Evolutionary conservation across 768 basidiomycete species (phyloP), one percentile per base, ranked within the genome.

Genomic region (Leccinum subtestaceum): DNA sequence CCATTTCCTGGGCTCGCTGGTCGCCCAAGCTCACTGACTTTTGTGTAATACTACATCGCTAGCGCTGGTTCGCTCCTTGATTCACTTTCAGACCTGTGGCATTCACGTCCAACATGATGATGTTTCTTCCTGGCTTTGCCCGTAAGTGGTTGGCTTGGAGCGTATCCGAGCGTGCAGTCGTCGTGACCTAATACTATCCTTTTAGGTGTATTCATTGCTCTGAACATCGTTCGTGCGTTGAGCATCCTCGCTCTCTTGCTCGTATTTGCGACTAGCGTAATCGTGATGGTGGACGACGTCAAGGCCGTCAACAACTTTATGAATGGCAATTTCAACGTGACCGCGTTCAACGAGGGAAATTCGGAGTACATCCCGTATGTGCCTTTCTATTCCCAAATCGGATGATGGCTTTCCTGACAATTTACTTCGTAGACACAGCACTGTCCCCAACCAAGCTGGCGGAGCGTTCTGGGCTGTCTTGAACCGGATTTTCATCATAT

Each of bases 361-460:
- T 88, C 88, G 65, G 89, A 93, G 62, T 95, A 95, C 71, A 87
- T 93, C 67, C 85, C 87, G 85, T 92, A 70, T 23, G 23, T 60
- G 84, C n/a, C 8, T 29, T n/a, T 11, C 4, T 0, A 51, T 13
- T 48, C 13, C 10, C 59, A 17, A 54, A 23, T 23, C 32, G 46
- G 12, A 46, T 40, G 46, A 17, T 5, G 40, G 10, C 7, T 25
- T 34, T 52, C 53, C 48, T 64, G 48, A 52, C 34, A 45, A 36
- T 0, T 10, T 4, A n/a, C 46, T 32, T 56, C 21, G n/a, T 32
- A 84, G 80, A 66, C 83, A 87, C 55, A 90, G 87, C 73, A 92
- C 93, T 0, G 91, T 97, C n/a, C 94, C 94, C 3, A 93, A 94
- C 74, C 94, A 96, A 72, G 79, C 93, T 49, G 95, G 92, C 6